A percentile compares a stretch with the other conserved stretches of the same genome.
These are phyloP conservation scores for Trifolium fragiferum DNA, from an alignment of 306 rosid genomes.

Conservation along the genomic window DNA sequence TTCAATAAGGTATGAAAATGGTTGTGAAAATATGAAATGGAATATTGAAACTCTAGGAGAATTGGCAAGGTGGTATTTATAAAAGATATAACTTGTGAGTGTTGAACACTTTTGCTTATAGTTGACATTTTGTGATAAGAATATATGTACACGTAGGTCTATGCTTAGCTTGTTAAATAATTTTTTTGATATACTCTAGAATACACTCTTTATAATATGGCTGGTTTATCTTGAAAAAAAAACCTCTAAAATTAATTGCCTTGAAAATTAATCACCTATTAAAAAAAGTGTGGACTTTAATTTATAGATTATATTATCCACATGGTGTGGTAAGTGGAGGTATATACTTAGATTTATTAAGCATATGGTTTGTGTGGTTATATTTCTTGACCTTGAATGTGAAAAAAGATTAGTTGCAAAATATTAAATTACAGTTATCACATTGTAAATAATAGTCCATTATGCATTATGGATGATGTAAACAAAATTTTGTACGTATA, in stretches of 20 bases:
- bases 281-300: slow-evolving; percentile 10
- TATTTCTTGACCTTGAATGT: not conserved
- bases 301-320: not conserved
- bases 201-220: not conserved
- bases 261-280: slow-evolving; percentile 2
- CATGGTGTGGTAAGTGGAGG: slow-evolving; percentile 1
- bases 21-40: not conserved
- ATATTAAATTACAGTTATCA: not conserved
- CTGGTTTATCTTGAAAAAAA: not conserved
- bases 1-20: slow-evolving; percentile 33
- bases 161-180: slow-evolving; percentile 9
- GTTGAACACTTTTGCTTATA: slow-evolving; percentile 39
- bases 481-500: no score
- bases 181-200: slow-evolving; percentile 2
- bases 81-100: slow-evolving; percentile 41
- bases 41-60: slow-evolving; percentile 47
- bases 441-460: not conserved
- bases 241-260: not conserved
- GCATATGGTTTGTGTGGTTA: not conserved
- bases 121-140: slow-evolving; percentile 52
- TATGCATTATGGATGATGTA: not conserved
- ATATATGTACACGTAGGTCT: not conserved
- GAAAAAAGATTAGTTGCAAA: not conserved
- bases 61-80: slow-evolving; percentile 47
- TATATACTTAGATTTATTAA: not conserved